phyloP scores from a whole-genome alignment of 257 asterid species.

The Mitragyna speciosa region DNA sequence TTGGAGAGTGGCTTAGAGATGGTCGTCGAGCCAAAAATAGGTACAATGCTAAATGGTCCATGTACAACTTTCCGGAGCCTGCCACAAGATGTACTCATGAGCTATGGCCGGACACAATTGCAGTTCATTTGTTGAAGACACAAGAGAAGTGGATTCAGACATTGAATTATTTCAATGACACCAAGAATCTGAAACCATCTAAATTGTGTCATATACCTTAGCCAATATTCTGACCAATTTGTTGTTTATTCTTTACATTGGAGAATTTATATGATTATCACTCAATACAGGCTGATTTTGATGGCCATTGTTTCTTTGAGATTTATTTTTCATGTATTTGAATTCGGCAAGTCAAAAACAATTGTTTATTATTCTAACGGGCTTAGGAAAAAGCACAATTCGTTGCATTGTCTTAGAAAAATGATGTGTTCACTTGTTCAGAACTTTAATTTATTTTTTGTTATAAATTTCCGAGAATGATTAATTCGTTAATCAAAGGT shows the following conservation, averaged over 20 bases:
- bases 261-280: not conserved
- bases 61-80: constrained; percentile 90
- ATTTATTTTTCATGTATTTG: not conserved
- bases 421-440: no score
- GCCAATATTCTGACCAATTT: not conserved
- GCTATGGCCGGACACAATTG: constrained; percentile 82
- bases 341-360: not conserved
- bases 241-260: not conserved
- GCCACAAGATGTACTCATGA: constrained; percentile 75
- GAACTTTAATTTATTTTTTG: no score
- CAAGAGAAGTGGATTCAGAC: constrained; percentile 89
- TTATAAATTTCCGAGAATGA: no score
- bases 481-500: no score
- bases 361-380: no score
- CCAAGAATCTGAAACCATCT: constrained; percentile 65
- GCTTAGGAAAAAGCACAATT: no score
- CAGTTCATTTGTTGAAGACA: constrained; percentile 78
- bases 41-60: constrained; percentile 86
- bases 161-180: constrained; percentile 70
- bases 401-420: no score
- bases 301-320: not conserved
- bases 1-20: constrained; percentile 80
- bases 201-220: constrained; percentile 70
- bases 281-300: not conserved
- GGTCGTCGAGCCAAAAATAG: constrained; percentile 71